A percentile compares a stretch with the other conserved stretches of the same genome.
Evolutionary conservation across 2,329 filamentous ascomycete species (phyloP).

Genomic region (Sporothrix curviconia): DNA sequence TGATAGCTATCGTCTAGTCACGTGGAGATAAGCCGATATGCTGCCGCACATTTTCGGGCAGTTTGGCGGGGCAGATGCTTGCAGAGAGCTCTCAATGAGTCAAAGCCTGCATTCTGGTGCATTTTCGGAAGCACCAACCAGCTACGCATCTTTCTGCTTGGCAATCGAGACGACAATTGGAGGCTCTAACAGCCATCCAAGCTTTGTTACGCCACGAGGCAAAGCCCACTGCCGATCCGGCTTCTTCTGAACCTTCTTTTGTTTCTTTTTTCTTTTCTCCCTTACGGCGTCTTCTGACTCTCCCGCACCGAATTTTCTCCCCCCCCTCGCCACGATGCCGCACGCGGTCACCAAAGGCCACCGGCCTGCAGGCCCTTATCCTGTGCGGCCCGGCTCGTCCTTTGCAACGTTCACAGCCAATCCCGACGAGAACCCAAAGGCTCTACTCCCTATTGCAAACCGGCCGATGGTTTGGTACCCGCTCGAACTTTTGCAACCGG

Average conservation of each 20-base stretch:
- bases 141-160: not conserved
- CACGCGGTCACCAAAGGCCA: constrained; percentile 62
- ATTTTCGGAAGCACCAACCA: not conserved
- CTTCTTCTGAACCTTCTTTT: not conserved
- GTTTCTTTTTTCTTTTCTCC: not conserved
- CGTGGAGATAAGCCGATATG: constrained; percentile 1
- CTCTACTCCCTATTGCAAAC: constrained; percentile 75
- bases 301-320: too few relatives aligned
- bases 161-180: not conserved
- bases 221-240: too few relatives aligned
- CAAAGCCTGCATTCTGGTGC: constrained; percentile 3
- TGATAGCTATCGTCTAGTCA: not conserved
- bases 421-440: constrained; percentile 74
- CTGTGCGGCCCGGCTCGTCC: constrained; percentile 77
- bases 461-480: constrained; percentile 87
- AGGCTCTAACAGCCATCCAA: not conserved
- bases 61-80: constrained; percentile 9
- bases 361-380: constrained; percentile 76
- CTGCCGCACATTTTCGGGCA: not conserved
- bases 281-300: too few relatives aligned
- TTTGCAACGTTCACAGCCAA: constrained; percentile 78
- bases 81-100: constrained; percentile 9
- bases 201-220: not conserved
- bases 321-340: constrained; percentile 54
- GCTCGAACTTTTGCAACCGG: constrained; percentile 75